Evolutionary conservation across 139 green algal genomes (phyloP).

Genomic region (Micractinium conductrix): DNA sequence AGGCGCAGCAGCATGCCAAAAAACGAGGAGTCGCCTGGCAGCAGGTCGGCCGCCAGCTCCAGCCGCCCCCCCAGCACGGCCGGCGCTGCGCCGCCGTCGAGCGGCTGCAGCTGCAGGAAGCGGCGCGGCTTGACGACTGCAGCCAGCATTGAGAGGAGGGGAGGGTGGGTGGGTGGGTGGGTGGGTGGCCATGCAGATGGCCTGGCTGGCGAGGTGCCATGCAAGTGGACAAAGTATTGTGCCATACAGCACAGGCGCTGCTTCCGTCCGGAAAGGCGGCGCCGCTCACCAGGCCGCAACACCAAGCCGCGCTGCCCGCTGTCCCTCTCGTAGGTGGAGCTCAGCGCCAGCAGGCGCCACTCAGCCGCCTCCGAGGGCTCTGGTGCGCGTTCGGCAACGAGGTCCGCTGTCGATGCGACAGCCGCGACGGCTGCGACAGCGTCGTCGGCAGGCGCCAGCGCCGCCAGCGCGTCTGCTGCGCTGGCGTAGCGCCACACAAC

Average conservation of each 20-base stretch:
- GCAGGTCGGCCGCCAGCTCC: not conserved
- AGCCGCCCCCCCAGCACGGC: not conserved
- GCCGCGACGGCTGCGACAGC: not conserved
- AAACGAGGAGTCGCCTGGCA: constrained; percentile 53
- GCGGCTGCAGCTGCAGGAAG: constrained; percentile 32
- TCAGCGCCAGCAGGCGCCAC: constrained; percentile 34
- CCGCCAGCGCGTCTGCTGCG: not conserved
- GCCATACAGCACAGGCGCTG: no score
- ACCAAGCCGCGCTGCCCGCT: constrained; percentile 30
- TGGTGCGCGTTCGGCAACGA: no score
- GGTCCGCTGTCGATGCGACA: not conserved
- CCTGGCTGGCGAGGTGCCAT: no score
- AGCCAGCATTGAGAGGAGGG: not conserved
- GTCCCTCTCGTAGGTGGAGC: constrained; percentile 29
- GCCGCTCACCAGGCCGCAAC: constrained; percentile 20
- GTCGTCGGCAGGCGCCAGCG: not conserved
- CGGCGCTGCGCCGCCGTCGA: not conserved
- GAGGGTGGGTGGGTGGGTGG: not conserved
- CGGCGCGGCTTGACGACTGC: constrained; percentile 34
- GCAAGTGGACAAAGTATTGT: no score
- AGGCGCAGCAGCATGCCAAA: constrained; percentile 64
- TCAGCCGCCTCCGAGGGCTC: constrained; percentile 6
- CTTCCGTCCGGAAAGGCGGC: no score
- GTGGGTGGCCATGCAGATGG: no score
- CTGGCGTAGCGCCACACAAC: constrained; percentile 57